These are phyloP conservation scores for Isoetes taiwanensis DNA, from an alignment of 75 land plant genomes.

Conservation along the genomic window DNA sequence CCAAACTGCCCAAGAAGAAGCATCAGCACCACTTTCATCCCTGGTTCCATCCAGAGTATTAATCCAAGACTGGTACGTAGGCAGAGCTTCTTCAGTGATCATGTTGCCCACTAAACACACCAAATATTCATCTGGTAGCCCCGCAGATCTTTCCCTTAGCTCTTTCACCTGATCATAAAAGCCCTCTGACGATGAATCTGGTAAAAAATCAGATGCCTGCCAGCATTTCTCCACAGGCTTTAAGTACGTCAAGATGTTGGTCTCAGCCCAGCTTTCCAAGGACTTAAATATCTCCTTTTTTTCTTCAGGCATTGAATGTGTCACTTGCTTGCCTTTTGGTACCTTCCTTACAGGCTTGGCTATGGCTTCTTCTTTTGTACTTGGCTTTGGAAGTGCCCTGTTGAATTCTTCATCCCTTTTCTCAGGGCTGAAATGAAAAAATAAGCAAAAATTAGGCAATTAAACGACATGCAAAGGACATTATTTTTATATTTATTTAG, in stretches of 20 bases:
- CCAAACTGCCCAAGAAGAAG: not conserved
- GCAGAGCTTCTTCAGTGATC: conserved; percentile 6
- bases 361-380: too few relatives aligned
- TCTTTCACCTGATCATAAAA: not conserved
- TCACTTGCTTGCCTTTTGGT: not conserved
- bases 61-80: not conserved
- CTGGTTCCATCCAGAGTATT: not conserved
- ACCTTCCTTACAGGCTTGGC: too few relatives aligned
- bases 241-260: not conserved
- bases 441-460: too few relatives aligned
- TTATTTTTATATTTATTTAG: too few relatives aligned
- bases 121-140: not conserved
- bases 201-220: not conserved
- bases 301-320: not conserved
- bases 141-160: not conserved
- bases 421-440: too few relatives aligned
- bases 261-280: not conserved
- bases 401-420: too few relatives aligned
- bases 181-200: not conserved
- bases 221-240: conserved; percentile 6
- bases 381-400: too few relatives aligned
- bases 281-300: conserved; percentile 3
- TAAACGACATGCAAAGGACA: too few relatives aligned
- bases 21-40: not conserved
- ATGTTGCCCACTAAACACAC: not conserved